These are phyloP conservation scores for Claviceps capensis DNA, from an alignment of 2,329 filamentous ascomycete species.

Conservation along the genomic window DNA sequence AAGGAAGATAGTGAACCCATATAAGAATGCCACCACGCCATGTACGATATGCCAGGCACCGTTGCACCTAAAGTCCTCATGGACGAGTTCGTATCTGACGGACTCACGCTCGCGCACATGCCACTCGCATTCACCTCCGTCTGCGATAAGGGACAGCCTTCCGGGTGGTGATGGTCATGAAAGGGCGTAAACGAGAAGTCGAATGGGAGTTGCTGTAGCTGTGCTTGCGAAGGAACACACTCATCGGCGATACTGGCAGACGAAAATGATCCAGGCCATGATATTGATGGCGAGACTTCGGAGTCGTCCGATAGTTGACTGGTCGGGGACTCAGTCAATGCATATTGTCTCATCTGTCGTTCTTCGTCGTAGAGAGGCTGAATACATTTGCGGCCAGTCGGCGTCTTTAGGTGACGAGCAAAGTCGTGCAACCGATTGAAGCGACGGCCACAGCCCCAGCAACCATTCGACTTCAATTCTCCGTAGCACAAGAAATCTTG, in stretches of 20 bases:
- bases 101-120: background rate
- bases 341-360: background rate
- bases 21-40: slow-evolving; percentile 5
- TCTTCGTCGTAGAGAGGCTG: slow-evolving; percentile 5
- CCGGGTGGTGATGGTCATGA: background rate
- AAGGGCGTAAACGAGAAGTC: background rate
- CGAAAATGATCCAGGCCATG: background rate
- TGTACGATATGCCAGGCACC: slow-evolving; percentile 2
- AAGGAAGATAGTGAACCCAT: background rate
- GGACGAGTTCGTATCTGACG: background rate
- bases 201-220: background rate
- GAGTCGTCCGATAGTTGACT: background rate
- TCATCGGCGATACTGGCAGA: background rate
- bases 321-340: background rate
- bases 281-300: background rate
- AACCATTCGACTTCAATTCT: background rate
- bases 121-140: background rate
- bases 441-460: slow-evolving; percentile 3
- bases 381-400: slow-evolving; percentile 3
- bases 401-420: slow-evolving; percentile 1
- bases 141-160: background rate
- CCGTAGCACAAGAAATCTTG: background rate
- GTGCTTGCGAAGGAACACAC: background rate
- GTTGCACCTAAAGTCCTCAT: background rate
- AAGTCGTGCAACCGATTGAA: slow-evolving; percentile 1